Evolutionary conservation across 306 rosid genomes (phyloP), one percentile per base, ranked within the genome.

Genomic region (Vigna unguiculata): DNA sequence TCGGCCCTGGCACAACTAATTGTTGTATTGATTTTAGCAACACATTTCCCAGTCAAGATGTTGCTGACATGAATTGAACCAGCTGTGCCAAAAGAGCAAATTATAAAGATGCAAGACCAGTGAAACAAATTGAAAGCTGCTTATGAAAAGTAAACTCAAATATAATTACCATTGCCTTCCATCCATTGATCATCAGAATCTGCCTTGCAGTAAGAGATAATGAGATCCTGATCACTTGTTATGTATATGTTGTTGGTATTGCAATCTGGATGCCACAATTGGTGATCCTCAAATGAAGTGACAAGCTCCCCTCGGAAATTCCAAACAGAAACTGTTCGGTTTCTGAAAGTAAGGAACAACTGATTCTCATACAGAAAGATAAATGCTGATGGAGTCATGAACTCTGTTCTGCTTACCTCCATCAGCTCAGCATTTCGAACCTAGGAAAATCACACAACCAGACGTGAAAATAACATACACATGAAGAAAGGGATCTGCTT

Each of bases 201-300:
- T 70, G 96, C 93, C 81, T 87, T 91, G 92, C 98, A 93, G 92
- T 89, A 93, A 40, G 98, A 93, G 62, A 93, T 93, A 41, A 93
- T 93, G 43, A 93, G 92, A 80, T 93, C 98, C 89, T 93, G 98
- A 82, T 93, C 98, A 53, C 96, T 93, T 16, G 98, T 93, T 67
- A 93, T 93, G 74, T 91, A 93, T 68, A 93, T 93, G 81, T 93
- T 93, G 65, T 93, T 93, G 16, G 98, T 93, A 45, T 93, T 93
- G 85, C 98, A 93, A 85, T 93, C 98, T 3, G 98, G 93, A 86
- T 93, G 97, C 98, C 98, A 93, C 82, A 93, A 84, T 72, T 89
- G 89, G 85, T 91, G 98, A 82, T 93, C 98, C 81, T 93, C 98
- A 79, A 93, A 93, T 1, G 97, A 89, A 20, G 98, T 93, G 32